phyloP scores from a whole-genome alignment of 129 eudicot genomes.

The Heracleum sosnowskyi region DNA sequence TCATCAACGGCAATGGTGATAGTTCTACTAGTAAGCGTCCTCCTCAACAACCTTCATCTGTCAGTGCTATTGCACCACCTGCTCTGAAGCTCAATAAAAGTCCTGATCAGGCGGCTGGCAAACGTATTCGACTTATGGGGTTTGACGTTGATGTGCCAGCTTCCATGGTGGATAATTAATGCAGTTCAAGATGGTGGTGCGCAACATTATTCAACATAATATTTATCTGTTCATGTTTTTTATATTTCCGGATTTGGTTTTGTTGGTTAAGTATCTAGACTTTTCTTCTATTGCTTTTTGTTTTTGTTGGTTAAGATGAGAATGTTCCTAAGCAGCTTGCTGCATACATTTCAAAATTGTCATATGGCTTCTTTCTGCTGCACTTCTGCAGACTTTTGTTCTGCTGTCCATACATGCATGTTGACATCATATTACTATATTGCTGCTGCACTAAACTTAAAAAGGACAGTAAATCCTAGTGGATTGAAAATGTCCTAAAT shows the following conservation, averaged over 20 bases:
- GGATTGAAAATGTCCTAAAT: no score
- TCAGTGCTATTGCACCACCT: not conserved
- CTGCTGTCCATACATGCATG: not conserved
- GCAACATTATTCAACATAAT: no score
- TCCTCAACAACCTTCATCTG: not conserved
- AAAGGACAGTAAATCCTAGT: no score
- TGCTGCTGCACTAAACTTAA: no score
- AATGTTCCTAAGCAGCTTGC: no score
- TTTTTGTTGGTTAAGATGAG: no score
- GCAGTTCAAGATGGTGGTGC: not conserved
- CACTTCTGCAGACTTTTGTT: not conserved
- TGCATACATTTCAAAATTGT: no score
- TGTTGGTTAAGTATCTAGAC: no score
- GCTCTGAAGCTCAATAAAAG: not conserved
- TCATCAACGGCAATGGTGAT: constrained; percentile 7
- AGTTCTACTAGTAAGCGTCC: not conserved
- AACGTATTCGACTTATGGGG: constrained; percentile 20
- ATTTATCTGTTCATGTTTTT: no score
- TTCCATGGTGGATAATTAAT: constrained; percentile 21
- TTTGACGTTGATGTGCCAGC: constrained; percentile 59
- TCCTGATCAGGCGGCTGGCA: constrained; percentile 14
- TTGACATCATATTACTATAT: no score
- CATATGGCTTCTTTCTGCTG: no score
- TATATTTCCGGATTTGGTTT: no score
- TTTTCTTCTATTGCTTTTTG: not conserved